phyloP scores from a whole-genome alignment of 2,329 filamentous ascomycete species.

The Juglanconis sp. region DNA sequence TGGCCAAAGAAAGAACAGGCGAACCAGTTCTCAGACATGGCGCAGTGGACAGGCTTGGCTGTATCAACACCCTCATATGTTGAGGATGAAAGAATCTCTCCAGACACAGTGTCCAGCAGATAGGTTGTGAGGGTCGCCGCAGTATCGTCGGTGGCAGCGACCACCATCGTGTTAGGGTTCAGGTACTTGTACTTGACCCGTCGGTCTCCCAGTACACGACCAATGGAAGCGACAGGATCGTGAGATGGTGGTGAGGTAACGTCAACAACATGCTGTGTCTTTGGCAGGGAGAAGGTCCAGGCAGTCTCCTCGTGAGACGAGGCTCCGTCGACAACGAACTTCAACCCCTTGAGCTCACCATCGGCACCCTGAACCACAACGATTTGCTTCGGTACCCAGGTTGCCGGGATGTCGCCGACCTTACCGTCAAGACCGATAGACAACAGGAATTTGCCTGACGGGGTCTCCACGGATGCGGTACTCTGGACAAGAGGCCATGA shows the following conservation, averaged over 20 bases:
- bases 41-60: conserved; percentile 69
- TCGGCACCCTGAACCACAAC: conserved; percentile 51
- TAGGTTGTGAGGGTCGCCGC: conserved; percentile 66
- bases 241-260: conserved; percentile 68
- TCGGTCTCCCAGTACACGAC: conserved; percentile 85
- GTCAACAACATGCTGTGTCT: conserved; percentile 64
- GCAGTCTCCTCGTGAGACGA: conserved; percentile 44
- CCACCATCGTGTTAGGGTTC: conserved; percentile 78
- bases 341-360: conserved; percentile 53
- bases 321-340: conserved; percentile 42
- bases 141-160: conserved; percentile 64
- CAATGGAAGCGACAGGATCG: conserved; percentile 91
- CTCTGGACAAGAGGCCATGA: conserved; percentile 39
- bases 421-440: conserved; percentile 50
- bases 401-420: conserved; percentile 42
- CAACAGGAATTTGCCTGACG: conserved; percentile 51
- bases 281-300: conserved; percentile 72
- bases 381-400: conserved; percentile 48
- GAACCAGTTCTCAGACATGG: conserved; percentile 93
- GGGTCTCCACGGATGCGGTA: conserved; percentile 51
- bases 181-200: conserved; percentile 97
- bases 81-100: conserved; percentile 70
- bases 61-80: conserved; percentile 72
- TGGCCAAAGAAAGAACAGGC: conserved; percentile 74
- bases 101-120: conserved; percentile 82